Conservation (phyloP, 139 green algal genomes). For the Zygnema circumcarinatum region DNA sequence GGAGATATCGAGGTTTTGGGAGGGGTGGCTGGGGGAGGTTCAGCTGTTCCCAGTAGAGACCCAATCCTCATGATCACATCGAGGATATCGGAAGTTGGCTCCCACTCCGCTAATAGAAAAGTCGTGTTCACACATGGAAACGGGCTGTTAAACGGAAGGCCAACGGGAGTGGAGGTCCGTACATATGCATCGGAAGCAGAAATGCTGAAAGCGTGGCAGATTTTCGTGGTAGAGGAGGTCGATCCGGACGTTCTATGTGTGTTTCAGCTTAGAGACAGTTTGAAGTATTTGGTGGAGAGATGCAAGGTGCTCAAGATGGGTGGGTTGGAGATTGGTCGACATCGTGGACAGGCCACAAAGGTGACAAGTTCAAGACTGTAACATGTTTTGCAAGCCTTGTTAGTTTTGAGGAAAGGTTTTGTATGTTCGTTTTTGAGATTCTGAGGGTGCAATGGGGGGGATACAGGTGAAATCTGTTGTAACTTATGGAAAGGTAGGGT, state of each 20-base stretch:
- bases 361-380: too few relatives aligned
- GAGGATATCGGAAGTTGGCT: background rate
- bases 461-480: constrained; percentile 36
- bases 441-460: too few relatives aligned
- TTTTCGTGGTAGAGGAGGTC: constrained; percentile 10
- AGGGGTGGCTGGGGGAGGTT: constrained; percentile 20
- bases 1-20: constrained; percentile 13
- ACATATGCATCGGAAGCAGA: constrained; percentile 4
- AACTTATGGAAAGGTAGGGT: constrained; percentile 25
- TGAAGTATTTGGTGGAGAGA: constrained; percentile 21
- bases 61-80: constrained; percentile 22
- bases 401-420: background rate
- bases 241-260: constrained; percentile 42
- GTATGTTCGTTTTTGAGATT: background rate
- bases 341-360: constrained; percentile 2
- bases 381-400: too few relatives aligned
- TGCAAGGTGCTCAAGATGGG: constrained; percentile 32
- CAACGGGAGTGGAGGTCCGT: constrained; percentile 18
- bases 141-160: background rate
- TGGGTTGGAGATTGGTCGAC: constrained; percentile 1
- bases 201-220: background rate
- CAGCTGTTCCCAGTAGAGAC: background rate
- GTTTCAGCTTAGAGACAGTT: constrained; percentile 46
- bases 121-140: constrained; percentile 22
- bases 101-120: background rate